Base-by-base conservation (phyloP, 176 grass and related monocot genomes). In the Poa pratensis region DNA sequence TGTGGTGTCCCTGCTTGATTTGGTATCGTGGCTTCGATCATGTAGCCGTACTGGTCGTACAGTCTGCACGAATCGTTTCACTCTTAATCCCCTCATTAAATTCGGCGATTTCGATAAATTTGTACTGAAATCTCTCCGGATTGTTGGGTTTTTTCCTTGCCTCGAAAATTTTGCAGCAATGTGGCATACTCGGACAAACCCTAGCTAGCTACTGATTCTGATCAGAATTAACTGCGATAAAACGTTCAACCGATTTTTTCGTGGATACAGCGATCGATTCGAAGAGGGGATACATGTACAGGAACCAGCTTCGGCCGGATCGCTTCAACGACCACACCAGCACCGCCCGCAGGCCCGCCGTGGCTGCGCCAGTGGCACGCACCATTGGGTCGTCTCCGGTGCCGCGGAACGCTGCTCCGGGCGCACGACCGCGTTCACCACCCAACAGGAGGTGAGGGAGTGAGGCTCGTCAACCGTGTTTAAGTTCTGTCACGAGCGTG, bases 381-480 rank as follows among this genome's bases (percentile, higher is more conserved):
- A 77, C 82, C 82, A 84, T 73, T 88, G 87, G 81, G 87, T 88
- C 66, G 75, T 88, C 81, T 88, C 66, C 24, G 76, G 76, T 14
- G 59, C 68, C 82, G 82, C 39, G 82, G 11, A 80, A 69, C 81
- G 50, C 82, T 18, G 32, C 81, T 79, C 75, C 73, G 51, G 80
- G 73, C 16, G 17, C 73, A 20, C 52, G 52, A n/a, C 51, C 62
- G 39, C 80, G 8, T 18, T 80, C 68, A 17, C 82, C 68, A 24
- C 68, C 82, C 26, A 84, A 80, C 24, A 24, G 76, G 76, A 85
- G 87, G 87, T 84, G 68, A 85, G 45, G 16, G 79, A 82, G 48
- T 59, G 35, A 67, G 45, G 20, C 28, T 13, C 17, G 0, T 83
- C 51, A 26, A 19, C 0, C 9, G 3, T 68, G 26, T 51, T 19